Conservation (phyloP, 305 asterid species). For the Rubia occidens region DNA sequence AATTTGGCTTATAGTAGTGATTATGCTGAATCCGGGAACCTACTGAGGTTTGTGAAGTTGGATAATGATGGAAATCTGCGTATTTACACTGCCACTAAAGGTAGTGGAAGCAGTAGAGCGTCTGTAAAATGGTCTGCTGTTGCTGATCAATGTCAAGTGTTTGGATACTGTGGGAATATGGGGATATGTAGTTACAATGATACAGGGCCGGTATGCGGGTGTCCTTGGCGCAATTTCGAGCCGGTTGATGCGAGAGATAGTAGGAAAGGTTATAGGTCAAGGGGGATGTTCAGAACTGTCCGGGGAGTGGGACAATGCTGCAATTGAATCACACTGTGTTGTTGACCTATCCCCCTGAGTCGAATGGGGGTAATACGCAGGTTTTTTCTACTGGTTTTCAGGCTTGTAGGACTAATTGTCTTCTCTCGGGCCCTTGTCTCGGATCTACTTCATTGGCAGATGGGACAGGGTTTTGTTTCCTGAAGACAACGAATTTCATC, state of each 20-base stretch:
- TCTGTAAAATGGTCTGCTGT: conserved; percentile 57
- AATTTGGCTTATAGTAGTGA: conserved; percentile 46
- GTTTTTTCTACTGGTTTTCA: conserved; percentile 26
- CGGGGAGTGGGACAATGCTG: conserved; percentile 34
- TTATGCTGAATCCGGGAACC: conserved; percentile 37
- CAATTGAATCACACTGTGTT: conserved; percentile 41
- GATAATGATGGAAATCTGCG: conserved; percentile 75
- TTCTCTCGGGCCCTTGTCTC: conserved; percentile 29
- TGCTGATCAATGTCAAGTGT: conserved; percentile 57
- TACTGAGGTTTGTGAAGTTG: conserved; percentile 48
- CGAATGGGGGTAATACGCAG: conserved; percentile 18
- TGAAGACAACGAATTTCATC: conserved; percentile 36
- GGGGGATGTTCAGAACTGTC: conserved; percentile 36
- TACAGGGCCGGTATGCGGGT: conserved; percentile 39
- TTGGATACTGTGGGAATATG: conserved; percentile 62
- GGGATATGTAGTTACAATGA: conserved; percentile 60
- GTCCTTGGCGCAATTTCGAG: conserved; percentile 58
- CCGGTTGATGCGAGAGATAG: conserved; percentile 35
- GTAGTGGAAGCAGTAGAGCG: conserved; percentile 27
- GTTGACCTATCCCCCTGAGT: conserved; percentile 45
- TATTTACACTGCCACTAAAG: conserved; percentile 43
- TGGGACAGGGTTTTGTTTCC: conserved; percentile 54
- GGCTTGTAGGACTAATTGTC: conserved; percentile 48
- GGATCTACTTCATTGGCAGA: conserved; percentile 65
- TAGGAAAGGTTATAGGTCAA: conserved; percentile 53